Evolutionary conservation across 75 land plant genomes (phyloP).

Genomic region (Selaginella tamariscina): DNA sequence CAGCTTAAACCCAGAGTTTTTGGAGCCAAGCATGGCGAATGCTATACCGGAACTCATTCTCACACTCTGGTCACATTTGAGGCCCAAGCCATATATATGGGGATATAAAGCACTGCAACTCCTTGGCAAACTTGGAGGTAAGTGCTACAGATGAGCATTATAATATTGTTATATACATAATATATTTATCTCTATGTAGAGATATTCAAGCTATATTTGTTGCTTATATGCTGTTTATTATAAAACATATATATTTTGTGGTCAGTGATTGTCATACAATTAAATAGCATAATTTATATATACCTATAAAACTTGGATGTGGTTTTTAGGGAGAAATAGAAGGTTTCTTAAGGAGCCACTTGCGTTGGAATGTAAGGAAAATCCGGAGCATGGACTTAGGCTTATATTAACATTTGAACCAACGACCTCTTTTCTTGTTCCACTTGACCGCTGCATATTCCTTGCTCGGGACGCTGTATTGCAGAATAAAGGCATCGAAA

Average conservation of each 20-base stretch:
- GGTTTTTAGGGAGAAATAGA: slow-evolving; percentile 90
- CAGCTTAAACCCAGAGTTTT: slow-evolving; percentile 94
- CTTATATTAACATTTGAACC: slow-evolving; percentile 97
- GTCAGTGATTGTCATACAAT: no score
- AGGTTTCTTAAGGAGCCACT: slow-evolving; percentile 94
- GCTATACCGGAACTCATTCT: slow-evolving; percentile 87
- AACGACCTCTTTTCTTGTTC: slow-evolving; percentile 88
- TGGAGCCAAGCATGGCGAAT: slow-evolving; percentile 99
- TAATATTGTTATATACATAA: no score
- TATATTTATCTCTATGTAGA: no score
- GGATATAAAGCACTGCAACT: slow-evolving; percentile 86
- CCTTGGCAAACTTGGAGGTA: slow-evolving; percentile 92
- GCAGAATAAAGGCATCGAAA: slow-evolving; percentile 53
- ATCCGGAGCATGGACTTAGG: slow-evolving; percentile 96
- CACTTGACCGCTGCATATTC: slow-evolving; percentile 84
- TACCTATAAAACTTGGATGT: no score
- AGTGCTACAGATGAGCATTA: no score
- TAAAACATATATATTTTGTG: no score
- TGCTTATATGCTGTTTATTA: no score
- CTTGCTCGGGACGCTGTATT: slow-evolving; percentile 80
- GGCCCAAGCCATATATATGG: slow-evolving; percentile 87
- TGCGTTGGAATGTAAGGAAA: slow-evolving; percentile 91
- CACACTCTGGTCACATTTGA: slow-evolving; percentile 92
- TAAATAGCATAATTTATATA: no score
- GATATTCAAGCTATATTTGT: no score